Evolutionary conservation across 768 basidiomycete species (phyloP), one percentile per base, ranked within the genome.

Genomic region (Boletus barrowsii): DNA sequence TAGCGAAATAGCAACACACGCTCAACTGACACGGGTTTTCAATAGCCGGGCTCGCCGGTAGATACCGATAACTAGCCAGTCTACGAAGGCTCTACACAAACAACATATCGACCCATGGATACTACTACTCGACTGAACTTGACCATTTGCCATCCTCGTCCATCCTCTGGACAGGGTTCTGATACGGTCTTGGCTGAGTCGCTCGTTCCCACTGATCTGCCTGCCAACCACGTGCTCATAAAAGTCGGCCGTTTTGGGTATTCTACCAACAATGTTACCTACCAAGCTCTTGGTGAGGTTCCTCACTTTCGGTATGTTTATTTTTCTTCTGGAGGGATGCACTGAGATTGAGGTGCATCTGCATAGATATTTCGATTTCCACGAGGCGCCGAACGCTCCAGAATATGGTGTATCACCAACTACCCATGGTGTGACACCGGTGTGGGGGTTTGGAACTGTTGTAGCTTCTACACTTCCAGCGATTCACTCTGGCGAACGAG

Each of bases 401-500:
- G 58, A 30, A 41, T 55, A 46, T 10, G 61, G 61, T 10, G 72
- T 76, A 7, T 79, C 80, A 4, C 59, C 76, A 5, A 70, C 72
- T 51, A 81, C 80, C 0, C 81, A 87, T 62, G 87, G 85, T 0
- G 62, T 88, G 26, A 77, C 85, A 17, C 86, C 86, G 0, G 87
- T 87, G 7, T 88, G 86, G 86, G 87, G 85, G 10, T 88, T 86
- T 55, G 86, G 81, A 13, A 83, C 80, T 0, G 66, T 88, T 4
- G 61, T 80, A 5, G 64, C 61, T 40, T 86, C 84, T 0, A 73
- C 73, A 0, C 79, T 82, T 62, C 63, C 73, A 3, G 75, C 74
- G 49, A 77, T 87, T 30, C 51, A 67, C 22, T 50, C 69, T 33
- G 85, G 83, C 8, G 86, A 88, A 63, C 75, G 83, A 10, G 73